These are phyloP conservation scores for Paecilomyces fulvus DNA, from an alignment of 2,329 filamentous ascomycete species.

Conservation along the genomic window DNA sequence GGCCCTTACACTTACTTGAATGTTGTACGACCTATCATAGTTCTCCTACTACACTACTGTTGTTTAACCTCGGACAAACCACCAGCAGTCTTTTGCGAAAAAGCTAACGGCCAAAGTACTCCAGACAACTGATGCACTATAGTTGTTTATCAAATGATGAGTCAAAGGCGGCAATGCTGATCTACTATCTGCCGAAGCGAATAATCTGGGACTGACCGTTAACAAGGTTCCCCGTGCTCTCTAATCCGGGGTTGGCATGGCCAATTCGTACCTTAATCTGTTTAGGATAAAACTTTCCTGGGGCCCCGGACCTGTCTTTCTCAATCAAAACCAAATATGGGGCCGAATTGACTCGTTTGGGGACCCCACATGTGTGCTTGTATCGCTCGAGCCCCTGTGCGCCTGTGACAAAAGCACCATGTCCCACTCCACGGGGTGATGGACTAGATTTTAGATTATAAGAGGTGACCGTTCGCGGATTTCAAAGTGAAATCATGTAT, in stretches of 20 bases:
- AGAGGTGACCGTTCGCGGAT: background rate
- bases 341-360: background rate
- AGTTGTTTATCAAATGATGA: background rate
- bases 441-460: background rate
- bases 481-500: background rate
- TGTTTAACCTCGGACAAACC: background rate
- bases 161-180: background rate
- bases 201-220: background rate
- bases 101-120: background rate
- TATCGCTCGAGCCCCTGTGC: background rate
- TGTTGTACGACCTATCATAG: background rate
- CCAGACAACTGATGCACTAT: background rate
- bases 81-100: background rate
- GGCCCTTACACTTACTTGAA: background rate
- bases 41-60: too few relatives aligned
- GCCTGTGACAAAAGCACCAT: background rate
- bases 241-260: background rate
- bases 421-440: background rate
- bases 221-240: background rate
- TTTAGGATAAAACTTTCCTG: background rate
- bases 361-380: background rate
- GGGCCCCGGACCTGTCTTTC: background rate
- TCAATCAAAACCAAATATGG: background rate
- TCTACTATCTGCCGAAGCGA: background rate
- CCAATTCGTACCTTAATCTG: background rate